phyloP scores from a whole-genome alignment of 2,329 filamentous ascomycete species.

The Fonsecaea nubica region DNA sequence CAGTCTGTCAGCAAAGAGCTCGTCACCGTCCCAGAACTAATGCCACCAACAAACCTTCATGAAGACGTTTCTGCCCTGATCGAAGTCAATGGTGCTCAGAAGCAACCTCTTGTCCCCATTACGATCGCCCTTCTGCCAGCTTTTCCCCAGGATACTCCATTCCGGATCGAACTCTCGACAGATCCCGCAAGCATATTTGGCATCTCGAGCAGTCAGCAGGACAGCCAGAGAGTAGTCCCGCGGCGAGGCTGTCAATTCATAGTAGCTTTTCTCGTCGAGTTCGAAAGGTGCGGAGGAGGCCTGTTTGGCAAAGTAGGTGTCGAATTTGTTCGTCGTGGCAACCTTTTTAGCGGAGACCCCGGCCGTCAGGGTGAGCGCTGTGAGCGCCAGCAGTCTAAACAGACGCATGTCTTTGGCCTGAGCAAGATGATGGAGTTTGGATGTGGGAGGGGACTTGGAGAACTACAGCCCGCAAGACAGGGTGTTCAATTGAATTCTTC shows the following conservation, averaged over 20 bases:
- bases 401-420: slow-evolving; percentile 68
- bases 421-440: background rate
- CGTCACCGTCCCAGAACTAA: background rate
- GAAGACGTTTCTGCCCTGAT: slow-evolving; percentile 81
- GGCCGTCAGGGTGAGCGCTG: slow-evolving; percentile 66
- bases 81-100: slow-evolving; percentile 86
- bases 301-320: slow-evolving; percentile 72
- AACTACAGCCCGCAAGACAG: slow-evolving; percentile 1
- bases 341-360: slow-evolving; percentile 67
- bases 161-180: slow-evolving; percentile 93
- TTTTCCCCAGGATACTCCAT: slow-evolving; percentile 84
- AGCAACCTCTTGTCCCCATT: slow-evolving; percentile 73
- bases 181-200: slow-evolving; percentile 81
- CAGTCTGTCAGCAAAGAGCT: background rate
- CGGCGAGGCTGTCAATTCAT: slow-evolving; percentile 74
- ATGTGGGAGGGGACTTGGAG: background rate
- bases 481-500: slow-evolving; percentile 15
- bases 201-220: slow-evolving; percentile 83
- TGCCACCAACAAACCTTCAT: slow-evolving; percentile 67
- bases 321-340: slow-evolving; percentile 69
- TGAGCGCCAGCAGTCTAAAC: slow-evolving; percentile 67
- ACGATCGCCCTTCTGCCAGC: slow-evolving; percentile 87
- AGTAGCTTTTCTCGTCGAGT: slow-evolving; percentile 77
- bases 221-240: slow-evolving; percentile 84
- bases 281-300: slow-evolving; percentile 72